Evolutionary conservation across 2,329 filamentous ascomycete species (phyloP), one percentile per base, ranked within the genome.

Genomic region (Penicillium hordei): DNA sequence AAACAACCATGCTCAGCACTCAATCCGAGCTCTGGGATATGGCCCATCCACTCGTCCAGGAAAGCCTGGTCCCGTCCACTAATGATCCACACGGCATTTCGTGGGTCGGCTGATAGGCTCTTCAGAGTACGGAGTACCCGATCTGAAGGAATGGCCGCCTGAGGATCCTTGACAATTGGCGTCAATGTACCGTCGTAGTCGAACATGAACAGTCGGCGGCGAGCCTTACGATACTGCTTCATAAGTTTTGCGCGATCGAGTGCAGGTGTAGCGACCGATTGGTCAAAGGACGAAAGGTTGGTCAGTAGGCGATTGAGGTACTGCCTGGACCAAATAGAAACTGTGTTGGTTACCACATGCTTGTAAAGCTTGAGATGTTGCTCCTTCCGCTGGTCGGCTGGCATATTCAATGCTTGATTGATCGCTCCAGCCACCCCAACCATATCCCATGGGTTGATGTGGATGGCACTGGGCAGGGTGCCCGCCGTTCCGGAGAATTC

Each of bases 111-210:
- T 0, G 93, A 89, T 42, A 99, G 82, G 12, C 84, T 83, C 72
- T 89, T 91, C 58, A 99, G 81, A 1, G 89, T 93, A 31, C 87
- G 85, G 48, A 96, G 87, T 23, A 97, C 85, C 23, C 88, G 86
- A 66, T 92, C 88, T 0, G 93, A 93, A 0, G 94, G 94, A 39
- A 97, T 87, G 3, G 94, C 94, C 5, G 91, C 88, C 64, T 89
- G 88, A 1, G 94, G 94, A 69, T 97, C 92, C 66, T 89, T 89
- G 55, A 97, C 94, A 67, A 99, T 97, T 0, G 93, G 91, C 4
- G 94, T 97, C 54, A 99, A 83, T 0, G 94, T 99, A 48, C 94
- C 94, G 72, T 99, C 94, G 70, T 99, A 99, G 77, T 99, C 94
- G 72, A 97, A 97, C 90, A 99, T 93, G 80, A 97, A 96, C 3